Base-by-base conservation (phyloP, 768 basidiomycete genomes). In the Kwoniella mangroviensis region DNA sequence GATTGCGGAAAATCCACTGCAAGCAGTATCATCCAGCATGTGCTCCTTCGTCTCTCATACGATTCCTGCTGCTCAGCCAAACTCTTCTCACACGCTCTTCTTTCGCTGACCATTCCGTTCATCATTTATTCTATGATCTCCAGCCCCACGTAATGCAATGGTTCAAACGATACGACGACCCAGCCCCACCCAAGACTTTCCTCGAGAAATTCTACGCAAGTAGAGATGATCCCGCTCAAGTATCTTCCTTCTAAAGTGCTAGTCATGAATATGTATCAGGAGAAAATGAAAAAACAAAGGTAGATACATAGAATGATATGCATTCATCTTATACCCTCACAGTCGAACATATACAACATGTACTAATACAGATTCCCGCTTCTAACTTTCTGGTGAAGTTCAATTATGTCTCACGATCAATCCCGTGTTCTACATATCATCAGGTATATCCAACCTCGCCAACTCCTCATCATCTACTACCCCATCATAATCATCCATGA, bases 161-260 rank as follows among this genome's bases (percentile, higher is more conserved):
- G 82, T 83, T 83, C 77, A 81, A 81, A 66, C 70, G 71, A 42
- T 82, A 74, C 68, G 79, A 81, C n/a, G 79, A 79, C 63, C 67
- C 75, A 56, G 72, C 80, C 52, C 65, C 75, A 62, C 82, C 82
- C 12, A 68, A 75, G 55, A 81, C 82, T 19, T 83, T 83, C 78
- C 75, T 83, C 65, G 82, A 83, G 58, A 83, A 83, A 70, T 83
- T 83, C 75, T 82, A 79, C 63, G 77, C 81, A 1, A 76, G 80
- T 21, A 62, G 79, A 62, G 82, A 83, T 70, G 82, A 83, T 49
- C 82, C 82, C 45, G 74, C 76, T 64, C 77, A 78, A 68, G 72
- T 80, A 51, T 71, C 74, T 42, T 73, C 79, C 5, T 75, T 78
- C 69, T 75, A 71, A 67, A 34, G 34, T 34, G 34, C 34, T 34